Evolutionary conservation across 1,284 basidiomycete species (phyloP), one percentile per base, ranked within the genome.

Genomic region (Cronartium quercuum): DNA sequence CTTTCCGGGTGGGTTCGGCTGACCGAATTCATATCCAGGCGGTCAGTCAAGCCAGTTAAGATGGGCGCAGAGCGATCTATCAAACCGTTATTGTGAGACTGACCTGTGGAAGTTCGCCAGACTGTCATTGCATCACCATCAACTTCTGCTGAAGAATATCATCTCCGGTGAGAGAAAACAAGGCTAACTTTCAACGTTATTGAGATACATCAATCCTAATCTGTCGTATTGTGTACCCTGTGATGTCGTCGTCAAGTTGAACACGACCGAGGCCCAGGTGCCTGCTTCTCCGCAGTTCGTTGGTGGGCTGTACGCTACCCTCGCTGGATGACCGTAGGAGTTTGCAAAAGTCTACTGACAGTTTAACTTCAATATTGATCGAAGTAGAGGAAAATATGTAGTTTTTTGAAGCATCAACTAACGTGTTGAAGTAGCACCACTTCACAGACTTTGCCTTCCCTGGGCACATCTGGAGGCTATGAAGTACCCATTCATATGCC

Each of bases 51-150:
- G n/a, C n/a, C n/a, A n/a, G n/a, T n/a, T n/a, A n/a, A n/a, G n/a
- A n/a, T n/a, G n/a, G n/a, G n/a, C n/a, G n/a, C n/a, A n/a, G n/a
- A n/a, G n/a, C n/a, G n/a, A n/a, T n/a, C n/a, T n/a, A n/a, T n/a
- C n/a, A n/a, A n/a, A n/a, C n/a, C n/a, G n/a, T n/a, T n/a, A n/a
- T n/a, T 34, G 42, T 10, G 4, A 55, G 4, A 73, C 37, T 66
- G 13, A 66, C 69, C 61, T 10, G 71, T 75, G 24, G 71, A 75
- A 47, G 64, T 75, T 42, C 71, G 42, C 71, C 71, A 75, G 47
- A 75, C 65, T 75, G n/a, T 34, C 6, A 37, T n/a, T n/a, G n/a
- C 40, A 62, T 6, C n/a, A 55, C 2, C 29, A 1, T 13, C 15
- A 2, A 42, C 24, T 6, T 29, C 18, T 51, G 13, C 24, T 55